Evolutionary conservation across 768 basidiomycete genomes (phyloP).

Genomic region (Porpolomopsis calyptriformis): DNA sequence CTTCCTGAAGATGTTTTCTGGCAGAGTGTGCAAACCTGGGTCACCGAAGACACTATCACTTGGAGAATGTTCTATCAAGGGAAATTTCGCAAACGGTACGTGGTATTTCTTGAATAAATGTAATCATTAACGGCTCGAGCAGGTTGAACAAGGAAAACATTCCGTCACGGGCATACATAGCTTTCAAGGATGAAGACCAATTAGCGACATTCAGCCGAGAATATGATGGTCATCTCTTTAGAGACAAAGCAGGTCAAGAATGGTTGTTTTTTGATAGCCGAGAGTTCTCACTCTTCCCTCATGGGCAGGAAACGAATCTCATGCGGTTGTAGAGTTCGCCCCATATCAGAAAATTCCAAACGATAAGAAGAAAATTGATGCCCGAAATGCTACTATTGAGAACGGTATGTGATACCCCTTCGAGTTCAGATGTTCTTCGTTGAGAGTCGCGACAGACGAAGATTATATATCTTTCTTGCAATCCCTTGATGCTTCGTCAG

Average conservation of each 20-base stretch:
- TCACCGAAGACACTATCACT: slow-evolving; percentile 54
- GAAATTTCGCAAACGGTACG: slow-evolving; percentile 60
- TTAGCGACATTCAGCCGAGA: slow-evolving; percentile 67
- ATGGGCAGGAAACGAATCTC: slow-evolving; percentile 66
- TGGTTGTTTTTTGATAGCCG: slow-evolving; percentile 1
- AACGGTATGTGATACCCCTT: slow-evolving; percentile 45
- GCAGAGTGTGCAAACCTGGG: slow-evolving; percentile 82
- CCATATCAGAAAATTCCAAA: slow-evolving; percentile 81
- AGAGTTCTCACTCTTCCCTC: no score
- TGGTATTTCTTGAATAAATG: slow-evolving; percentile 4
- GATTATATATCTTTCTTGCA: slow-evolving; percentile 78
- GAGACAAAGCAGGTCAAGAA: slow-evolving; percentile 80
- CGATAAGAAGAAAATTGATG: slow-evolving; percentile 68
- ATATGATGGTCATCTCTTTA: slow-evolving; percentile 87
- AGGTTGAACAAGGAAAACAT: slow-evolving; percentile 80
- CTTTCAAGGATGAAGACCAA: slow-evolving; percentile 67
- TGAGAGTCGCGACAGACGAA: slow-evolving; percentile 43
- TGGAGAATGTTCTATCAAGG: slow-evolving; percentile 64
- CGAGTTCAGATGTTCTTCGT: not conserved
- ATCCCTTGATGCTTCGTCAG: slow-evolving; percentile 45
- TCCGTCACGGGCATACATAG: slow-evolving; percentile 83
- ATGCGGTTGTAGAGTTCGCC: slow-evolving; percentile 88
- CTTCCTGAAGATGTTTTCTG: slow-evolving; percentile 91
- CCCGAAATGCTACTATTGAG: slow-evolving; percentile 79
- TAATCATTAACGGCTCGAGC: slow-evolving; percentile 2